These are phyloP conservation scores for Hygrocybe punicea DNA, from an alignment of 768 basidiomycete genomes.

Conservation along the genomic window DNA sequence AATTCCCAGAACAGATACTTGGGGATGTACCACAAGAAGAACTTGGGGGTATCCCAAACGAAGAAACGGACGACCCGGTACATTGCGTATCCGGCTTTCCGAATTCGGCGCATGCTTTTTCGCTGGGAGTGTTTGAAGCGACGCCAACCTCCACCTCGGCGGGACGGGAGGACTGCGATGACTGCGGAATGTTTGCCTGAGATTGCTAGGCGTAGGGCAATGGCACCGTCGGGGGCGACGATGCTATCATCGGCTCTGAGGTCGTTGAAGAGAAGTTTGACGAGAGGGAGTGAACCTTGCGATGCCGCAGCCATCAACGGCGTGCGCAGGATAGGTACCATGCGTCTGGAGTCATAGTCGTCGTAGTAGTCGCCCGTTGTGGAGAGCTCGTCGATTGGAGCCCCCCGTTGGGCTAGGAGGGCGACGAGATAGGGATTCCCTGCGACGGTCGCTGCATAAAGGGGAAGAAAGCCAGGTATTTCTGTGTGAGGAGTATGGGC, in stretches of 20 bases:
- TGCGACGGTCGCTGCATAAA: background rate
- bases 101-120: background rate
- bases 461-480: background rate
- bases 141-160: background rate
- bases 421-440: conserved; percentile 1
- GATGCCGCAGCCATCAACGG: background rate
- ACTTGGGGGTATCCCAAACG: background rate
- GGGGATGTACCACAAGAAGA: background rate
- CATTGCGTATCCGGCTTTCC: background rate
- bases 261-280: background rate
- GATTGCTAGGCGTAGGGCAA: background rate
- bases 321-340: background rate
- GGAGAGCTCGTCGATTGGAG: background rate
- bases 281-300: background rate
- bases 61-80: background rate
- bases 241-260: background rate
- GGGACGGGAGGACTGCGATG: background rate
- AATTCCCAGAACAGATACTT: background rate
- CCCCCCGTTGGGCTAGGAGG: background rate
- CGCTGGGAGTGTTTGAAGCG: conserved; percentile 1
- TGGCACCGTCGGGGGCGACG: background rate
- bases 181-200: background rate
- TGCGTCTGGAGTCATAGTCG: background rate
- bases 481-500: background rate
- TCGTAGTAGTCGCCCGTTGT: conserved; percentile 1